Conservation (phyloP, 352 stramenopile species). For the Thalassiosira hispida region DNA sequence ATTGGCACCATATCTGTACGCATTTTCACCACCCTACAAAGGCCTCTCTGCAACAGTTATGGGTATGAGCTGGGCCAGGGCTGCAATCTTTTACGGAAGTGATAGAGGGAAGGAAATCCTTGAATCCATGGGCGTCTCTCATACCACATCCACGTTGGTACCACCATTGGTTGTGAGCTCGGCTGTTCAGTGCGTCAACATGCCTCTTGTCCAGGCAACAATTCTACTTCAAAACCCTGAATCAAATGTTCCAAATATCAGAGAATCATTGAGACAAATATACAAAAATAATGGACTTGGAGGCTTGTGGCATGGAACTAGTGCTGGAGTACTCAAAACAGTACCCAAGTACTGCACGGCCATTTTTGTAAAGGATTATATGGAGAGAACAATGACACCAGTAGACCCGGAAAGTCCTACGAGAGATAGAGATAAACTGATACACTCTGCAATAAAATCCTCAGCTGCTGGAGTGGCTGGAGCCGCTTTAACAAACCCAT, state of each 20-base stretch:
- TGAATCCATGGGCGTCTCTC: slow-evolving; percentile 49
- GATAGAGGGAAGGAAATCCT: slow-evolving; percentile 82
- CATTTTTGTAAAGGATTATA: slow-evolving; percentile 87
- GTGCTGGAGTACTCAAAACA: slow-evolving; percentile 87
- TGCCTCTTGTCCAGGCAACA: slow-evolving; percentile 85
- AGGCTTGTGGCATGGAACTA: slow-evolving; percentile 88
- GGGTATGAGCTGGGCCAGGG: slow-evolving; percentile 89
- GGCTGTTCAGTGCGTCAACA: slow-evolving; percentile 88
- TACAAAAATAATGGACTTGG: slow-evolving; percentile 80
- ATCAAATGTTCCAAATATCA: slow-evolving; percentile 67
- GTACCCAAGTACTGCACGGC: slow-evolving; percentile 90
- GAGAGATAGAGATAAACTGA: slow-evolving; percentile 68
- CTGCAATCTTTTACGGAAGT: slow-evolving; percentile 89
- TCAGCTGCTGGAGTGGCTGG: slow-evolving; percentile 81
- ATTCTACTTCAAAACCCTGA: slow-evolving; percentile 87
- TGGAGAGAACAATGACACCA: slow-evolving; percentile 59
- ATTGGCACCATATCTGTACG: slow-evolving; percentile 81
- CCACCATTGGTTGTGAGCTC: slow-evolving; percentile 78
- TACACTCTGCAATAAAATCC: slow-evolving; percentile 82
- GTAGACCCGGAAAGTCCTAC: slow-evolving; percentile 66
- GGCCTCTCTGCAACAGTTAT: slow-evolving; percentile 84
- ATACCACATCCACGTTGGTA: slow-evolving; percentile 54
- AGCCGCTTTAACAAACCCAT: slow-evolving; percentile 87
- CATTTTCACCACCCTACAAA: slow-evolving; percentile 86
- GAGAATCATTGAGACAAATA: slow-evolving; percentile 76